These are phyloP conservation scores for Neurospora sp. DNA, from an alignment of 495 filamentous ascomycete species.

Conservation along the genomic window DNA sequence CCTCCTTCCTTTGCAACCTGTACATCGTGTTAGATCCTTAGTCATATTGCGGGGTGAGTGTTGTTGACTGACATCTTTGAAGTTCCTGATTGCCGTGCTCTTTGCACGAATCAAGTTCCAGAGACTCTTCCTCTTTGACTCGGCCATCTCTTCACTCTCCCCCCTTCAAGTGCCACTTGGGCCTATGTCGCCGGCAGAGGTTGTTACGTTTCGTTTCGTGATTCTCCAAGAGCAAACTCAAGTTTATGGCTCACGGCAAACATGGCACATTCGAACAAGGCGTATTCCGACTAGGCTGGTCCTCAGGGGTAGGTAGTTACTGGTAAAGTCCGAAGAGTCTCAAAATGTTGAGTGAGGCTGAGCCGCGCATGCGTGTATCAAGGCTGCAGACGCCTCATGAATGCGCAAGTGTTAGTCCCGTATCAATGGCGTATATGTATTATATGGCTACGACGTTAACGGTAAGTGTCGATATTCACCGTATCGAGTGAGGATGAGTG, in stretches of 20 bases:
- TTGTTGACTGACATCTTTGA: conserved; percentile 4
- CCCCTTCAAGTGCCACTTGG: not conserved
- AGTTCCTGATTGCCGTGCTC: conserved; percentile 9
- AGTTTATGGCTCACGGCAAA: conserved; percentile 1
- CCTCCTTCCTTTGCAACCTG: conserved; percentile 6
- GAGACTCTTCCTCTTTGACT: conserved; percentile 13
- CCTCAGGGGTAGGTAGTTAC: not conserved
- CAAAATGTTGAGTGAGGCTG: not conserved
- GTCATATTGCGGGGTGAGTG: not conserved
- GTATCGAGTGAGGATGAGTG: not conserved
- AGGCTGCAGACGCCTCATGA: not conserved
- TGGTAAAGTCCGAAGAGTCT: not conserved
- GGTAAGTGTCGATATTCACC: not conserved
- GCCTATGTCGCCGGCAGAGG: not conserved
- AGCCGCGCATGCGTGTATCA: not conserved
- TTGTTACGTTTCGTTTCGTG: not conserved
- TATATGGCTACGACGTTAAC: not conserved
- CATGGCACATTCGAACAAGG: not conserved
- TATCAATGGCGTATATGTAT: not conserved
- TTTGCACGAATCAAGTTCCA: conserved; percentile 11
- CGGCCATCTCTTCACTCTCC: not conserved
- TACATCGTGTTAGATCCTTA: not conserved
- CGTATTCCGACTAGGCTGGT: not conserved
- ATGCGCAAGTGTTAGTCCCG: not conserved
- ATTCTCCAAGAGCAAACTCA: not conserved